These are phyloP conservation scores for Lipomyces orientalis DNA, from an alignment of 805 yeast genomes.

Conservation along the genomic window DNA sequence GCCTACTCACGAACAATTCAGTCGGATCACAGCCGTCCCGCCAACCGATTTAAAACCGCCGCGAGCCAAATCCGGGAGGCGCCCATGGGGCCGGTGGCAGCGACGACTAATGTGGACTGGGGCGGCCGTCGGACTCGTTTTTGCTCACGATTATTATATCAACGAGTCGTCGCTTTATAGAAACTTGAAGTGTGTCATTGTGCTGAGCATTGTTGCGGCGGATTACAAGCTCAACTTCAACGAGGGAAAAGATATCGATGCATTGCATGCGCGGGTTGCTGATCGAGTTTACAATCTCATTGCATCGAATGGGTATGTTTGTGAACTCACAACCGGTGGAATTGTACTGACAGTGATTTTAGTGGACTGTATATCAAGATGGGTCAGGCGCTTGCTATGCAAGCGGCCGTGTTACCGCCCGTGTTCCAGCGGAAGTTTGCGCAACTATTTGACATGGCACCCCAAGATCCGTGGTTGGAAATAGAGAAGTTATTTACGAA, in stretches of 20 bases:
- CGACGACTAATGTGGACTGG: constrained; percentile 7
- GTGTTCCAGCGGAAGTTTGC: constrained; percentile 65
- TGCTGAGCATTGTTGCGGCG: constrained; percentile 57
- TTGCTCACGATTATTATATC: constrained; percentile 47
- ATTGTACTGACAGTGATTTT: neutral
- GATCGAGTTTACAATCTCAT: constrained; percentile 55
- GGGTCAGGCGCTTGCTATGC: constrained; percentile 82
- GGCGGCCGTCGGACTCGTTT: constrained; percentile 39
- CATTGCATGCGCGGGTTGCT: constrained; percentile 66
- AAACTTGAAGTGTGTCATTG: constrained; percentile 57
- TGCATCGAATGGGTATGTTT: constrained; percentile 48
- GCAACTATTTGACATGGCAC: constrained; percentile 70
- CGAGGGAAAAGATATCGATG: constrained; percentile 54
- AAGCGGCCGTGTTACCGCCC: constrained; percentile 68
- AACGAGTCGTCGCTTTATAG: constrained; percentile 60
- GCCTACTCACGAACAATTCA: neutral
- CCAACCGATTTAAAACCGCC: constrained; percentile 3
- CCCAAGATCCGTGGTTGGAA: constrained; percentile 57
- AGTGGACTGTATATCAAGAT: constrained; percentile 71
- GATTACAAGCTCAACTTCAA: constrained; percentile 64
- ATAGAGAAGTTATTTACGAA: constrained; percentile 40
- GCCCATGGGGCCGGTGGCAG: constrained; percentile 1
- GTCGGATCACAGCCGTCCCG: neutral
- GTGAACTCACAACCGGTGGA: neutral
- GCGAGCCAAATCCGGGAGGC: neutral